Percentiles rank a stretch among this genome's conserved stretches.
These are phyloP conservation scores for Saksenaea oblongispora DNA, from an alignment of 371 early-diverging fungal species.

Conservation along the genomic window DNA sequence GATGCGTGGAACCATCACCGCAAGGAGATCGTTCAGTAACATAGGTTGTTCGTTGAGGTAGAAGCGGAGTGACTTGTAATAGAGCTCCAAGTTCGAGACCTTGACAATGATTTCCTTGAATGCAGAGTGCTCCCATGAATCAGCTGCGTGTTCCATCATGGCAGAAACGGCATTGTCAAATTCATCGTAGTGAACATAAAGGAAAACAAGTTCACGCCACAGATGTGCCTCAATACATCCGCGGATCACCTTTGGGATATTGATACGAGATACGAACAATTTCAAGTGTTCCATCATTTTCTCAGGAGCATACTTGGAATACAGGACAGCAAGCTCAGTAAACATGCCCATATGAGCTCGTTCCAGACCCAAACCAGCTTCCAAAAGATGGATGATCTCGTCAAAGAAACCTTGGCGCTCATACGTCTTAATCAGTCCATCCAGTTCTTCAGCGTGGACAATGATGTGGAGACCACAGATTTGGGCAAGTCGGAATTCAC, in stretches of 20 bases:
- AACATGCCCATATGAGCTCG: slow-evolving; percentile 99
- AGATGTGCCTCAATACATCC: slow-evolving; percentile 91
- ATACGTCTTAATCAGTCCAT: slow-evolving; percentile 83
- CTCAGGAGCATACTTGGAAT: slow-evolving; percentile 93
- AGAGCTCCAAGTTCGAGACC: slow-evolving; percentile 94
- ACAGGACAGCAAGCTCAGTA: slow-evolving; percentile 94
- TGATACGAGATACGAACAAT: slow-evolving; percentile 94
- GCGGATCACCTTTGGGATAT: slow-evolving; percentile 97
- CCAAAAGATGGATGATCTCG: slow-evolving; percentile 86
- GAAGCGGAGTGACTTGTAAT: slow-evolving; percentile 95
- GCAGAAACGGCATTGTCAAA: slow-evolving; percentile 94
- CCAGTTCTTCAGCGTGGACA: slow-evolving; percentile 96
- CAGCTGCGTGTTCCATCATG: slow-evolving; percentile 91
- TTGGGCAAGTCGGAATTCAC: slow-evolving; percentile 95
- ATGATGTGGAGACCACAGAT: slow-evolving; percentile 96
- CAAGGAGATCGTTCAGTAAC: slow-evolving; percentile 87
- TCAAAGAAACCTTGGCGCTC: slow-evolving; percentile 88
- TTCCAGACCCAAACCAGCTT: slow-evolving; percentile 93
- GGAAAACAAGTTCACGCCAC: slow-evolving; percentile 96
- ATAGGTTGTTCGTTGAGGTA: slow-evolving; percentile 96
- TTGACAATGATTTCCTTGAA: slow-evolving; percentile 97
- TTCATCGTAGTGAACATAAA: slow-evolving; percentile 98
- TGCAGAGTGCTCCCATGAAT: slow-evolving; percentile 93
- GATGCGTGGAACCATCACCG: slow-evolving; percentile 84
- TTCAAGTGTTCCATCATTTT: slow-evolving; percentile 95